Conservation (phyloP, 768 basidiomycete genomes). For the Auriculariales sp. region DNA sequence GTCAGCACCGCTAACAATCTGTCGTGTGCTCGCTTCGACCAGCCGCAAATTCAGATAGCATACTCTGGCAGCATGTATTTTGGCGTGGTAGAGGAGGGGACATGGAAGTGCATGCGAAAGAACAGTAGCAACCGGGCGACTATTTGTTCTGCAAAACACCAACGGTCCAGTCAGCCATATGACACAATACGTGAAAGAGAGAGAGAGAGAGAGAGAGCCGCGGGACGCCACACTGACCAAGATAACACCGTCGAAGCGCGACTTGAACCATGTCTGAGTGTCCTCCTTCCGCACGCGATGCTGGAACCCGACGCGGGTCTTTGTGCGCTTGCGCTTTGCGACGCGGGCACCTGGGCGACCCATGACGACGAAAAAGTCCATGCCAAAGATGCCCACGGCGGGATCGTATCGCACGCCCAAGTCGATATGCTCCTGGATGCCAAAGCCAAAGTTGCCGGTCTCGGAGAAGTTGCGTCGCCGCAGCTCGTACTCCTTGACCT, state of each 20-base stretch:
- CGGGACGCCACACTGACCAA: slow-evolving; percentile 59
- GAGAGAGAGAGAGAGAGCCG: no score
- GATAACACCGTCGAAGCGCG: slow-evolving; percentile 97
- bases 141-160: no score
- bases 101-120: no score
- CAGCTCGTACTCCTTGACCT: slow-evolving; percentile 99
- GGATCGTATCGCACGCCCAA: slow-evolving; percentile 98
- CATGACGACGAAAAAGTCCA: slow-evolving; percentile 99
- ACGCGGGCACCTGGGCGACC: slow-evolving; percentile 89
- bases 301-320: slow-evolving; percentile 68
- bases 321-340: slow-evolving; percentile 79
- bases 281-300: slow-evolving; percentile 95
- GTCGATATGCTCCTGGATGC: slow-evolving; percentile 98
- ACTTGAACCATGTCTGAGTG: slow-evolving; percentile 98
- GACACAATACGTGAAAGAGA: no score
- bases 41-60: neutral
- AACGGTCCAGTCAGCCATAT: no score
- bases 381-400: slow-evolving; percentile 96
- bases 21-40: neutral
- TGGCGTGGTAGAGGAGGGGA: no score
- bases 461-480: slow-evolving; percentile 94
- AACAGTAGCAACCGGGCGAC: no score
- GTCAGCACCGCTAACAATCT: neutral
- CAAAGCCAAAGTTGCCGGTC: slow-evolving; percentile 99
- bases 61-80: neutral